phyloP scores from a whole-genome alignment of 352 stramenopile genomes.

The Pythium periplocum region DNA sequence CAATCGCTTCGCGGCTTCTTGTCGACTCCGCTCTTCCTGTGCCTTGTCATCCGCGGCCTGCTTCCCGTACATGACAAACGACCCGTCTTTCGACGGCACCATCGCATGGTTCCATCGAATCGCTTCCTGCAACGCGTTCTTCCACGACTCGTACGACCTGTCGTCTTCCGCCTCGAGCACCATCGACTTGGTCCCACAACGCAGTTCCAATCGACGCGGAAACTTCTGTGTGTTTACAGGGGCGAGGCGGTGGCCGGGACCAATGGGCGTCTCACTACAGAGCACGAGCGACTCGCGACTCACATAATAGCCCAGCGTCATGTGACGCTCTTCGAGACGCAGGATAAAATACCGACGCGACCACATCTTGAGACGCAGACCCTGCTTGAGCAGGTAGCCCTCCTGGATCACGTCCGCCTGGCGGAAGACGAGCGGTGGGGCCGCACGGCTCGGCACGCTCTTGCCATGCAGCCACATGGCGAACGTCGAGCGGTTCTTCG shows the following conservation, averaged over 20 bases:
- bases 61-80: constrained; percentile 77
- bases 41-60: constrained; percentile 66
- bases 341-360: constrained; percentile 84
- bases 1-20: constrained; percentile 69
- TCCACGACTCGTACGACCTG: constrained; percentile 48
- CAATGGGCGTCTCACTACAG: constrained; percentile 81
- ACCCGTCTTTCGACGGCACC: constrained; percentile 72
- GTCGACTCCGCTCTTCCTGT: constrained; percentile 61
- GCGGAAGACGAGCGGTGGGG: constrained; percentile 64
- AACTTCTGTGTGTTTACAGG: constrained; percentile 45
- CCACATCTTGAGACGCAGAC: constrained; percentile 74
- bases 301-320: constrained; percentile 85
- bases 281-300: constrained; percentile 77
- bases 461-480: constrained; percentile 85
- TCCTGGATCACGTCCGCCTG: constrained; percentile 83
- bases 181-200: constrained; percentile 68
- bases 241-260: constrained; percentile 50
- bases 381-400: constrained; percentile 82
- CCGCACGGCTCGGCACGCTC: constrained; percentile 35
- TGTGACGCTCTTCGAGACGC: constrained; percentile 81
- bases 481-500: constrained; percentile 79
- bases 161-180: constrained; percentile 71
- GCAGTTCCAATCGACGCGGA: constrained; percentile 58
- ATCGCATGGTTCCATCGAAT: constrained; percentile 87
- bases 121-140: constrained; percentile 68